Base-by-base conservation (phyloP, 495 filamentous ascomycete species). In the Xylaria curta region DNA sequence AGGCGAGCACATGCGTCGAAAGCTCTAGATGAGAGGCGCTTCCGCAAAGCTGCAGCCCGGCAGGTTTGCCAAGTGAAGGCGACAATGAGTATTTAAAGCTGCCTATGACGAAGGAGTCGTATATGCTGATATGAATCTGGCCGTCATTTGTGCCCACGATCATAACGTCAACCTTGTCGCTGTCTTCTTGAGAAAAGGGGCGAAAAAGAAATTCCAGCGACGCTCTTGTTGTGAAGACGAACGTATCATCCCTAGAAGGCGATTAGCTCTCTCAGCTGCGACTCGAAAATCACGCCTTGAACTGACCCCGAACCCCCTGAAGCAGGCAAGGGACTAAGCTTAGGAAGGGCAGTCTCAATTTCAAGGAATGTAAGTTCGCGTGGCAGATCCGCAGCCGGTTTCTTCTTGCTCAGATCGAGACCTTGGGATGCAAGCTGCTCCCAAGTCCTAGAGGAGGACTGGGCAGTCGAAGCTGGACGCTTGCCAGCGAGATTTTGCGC, bases 31-130 rank as follows among this genome's bases (percentile, higher is more conserved):
- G 92, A 44, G 92, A 94, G 26, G 90, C 86, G 78, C 97, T 92
- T 13, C 79, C 82, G 54, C 85, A 80, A 49, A 90, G 81, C 69
- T 87, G 82, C 64, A 81, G 74, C 2, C 54, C 65, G 21, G 36
- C 15, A 67, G 75, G 61, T 64, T 70, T 71, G 13, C 64, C 47
- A 42, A 71, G 74, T 46, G 75, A 68, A 65, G 74, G 71, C 59
- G 65, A 72, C n/a, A 77, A 60, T 49, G 79, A 74, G 36, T 89
- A 76, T 8, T 82, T 78, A 64, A 94, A 88, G 24, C 85, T 89
- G 1, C 96, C 94, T 68, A 97, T 92, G 67, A 93, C 86, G 74
- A 98, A 95, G 19, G 92, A 95, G 76, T 97, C 93, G 79, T 97
- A 97, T 65, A 97, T 93, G 68, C 91, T 92, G 38, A 97, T 81